Base-by-base conservation (phyloP, 2,329 filamentous ascomycete genomes). In the Nothophoma quercina region DNA sequence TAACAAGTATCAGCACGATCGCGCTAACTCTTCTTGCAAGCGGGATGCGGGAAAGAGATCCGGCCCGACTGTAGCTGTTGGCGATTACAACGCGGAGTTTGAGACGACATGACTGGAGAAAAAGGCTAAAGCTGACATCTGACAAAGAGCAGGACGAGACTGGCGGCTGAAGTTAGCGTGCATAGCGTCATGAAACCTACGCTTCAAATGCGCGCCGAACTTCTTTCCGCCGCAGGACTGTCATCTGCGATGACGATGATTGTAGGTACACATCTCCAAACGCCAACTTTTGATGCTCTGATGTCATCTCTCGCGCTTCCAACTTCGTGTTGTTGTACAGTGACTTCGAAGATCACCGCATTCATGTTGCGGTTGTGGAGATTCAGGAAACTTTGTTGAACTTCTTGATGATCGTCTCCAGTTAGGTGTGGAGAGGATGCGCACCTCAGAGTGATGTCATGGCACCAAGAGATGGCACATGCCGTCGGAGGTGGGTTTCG, bases 391-490 rank as follows among this genome's bases (percentile, higher is more conserved):
- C 8, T 7, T 19, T 33, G 34, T 12, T 26, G 18, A 4, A 18
- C 7, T 8, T 26, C 22, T 4, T 32, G 12, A 16, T 32, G 29
- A 43, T 34, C 21, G 10, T 40, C n/a, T n/a, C 15, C 10, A 19
- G 19, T 26, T 34, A 7, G 19, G 23, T 15, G 13, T 25, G 3
- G 5, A 34, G 13, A 21, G 25, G 36, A 39, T 15, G 7, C 23
- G 12, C 7, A 18, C 3, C 18, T 25, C 13, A 15, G 2, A 3
- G 35, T 60, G 58, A 59, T 52, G 48, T 62, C 58, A 63, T 45
- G 5, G 18, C 9, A 48, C 54, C 58, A 46, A 59, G 51, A 13
- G 4, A 33, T 12, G 22, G 16, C 15, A 43, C 8, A 10, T 40
- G 36, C 38, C 36, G 42, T 35, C 47, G 54, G 39, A 19, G 30